Evolutionary conservation across 805 yeast genomes (phyloP).

Genomic region (Candida incommunis): DNA sequence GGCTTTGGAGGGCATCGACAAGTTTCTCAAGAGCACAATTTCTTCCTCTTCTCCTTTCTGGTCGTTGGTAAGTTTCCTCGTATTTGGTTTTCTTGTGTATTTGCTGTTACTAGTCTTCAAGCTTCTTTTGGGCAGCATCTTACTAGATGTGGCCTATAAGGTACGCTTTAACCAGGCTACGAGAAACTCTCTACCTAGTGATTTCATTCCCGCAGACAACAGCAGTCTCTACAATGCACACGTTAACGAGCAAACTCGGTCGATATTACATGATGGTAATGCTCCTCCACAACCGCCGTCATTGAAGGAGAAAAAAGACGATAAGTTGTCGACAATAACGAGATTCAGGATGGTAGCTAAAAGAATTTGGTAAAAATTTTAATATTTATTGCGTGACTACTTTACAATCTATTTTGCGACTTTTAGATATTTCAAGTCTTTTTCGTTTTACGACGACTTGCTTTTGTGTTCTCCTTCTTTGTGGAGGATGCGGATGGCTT

Average conservation of each 20-base stretch:
- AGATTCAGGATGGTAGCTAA: constrained; percentile 68
- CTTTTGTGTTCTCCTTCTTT: not conserved
- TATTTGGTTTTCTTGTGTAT: constrained; percentile 2
- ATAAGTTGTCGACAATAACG: constrained; percentile 32
- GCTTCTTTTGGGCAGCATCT: not conserved
- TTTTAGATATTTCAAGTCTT: not conserved
- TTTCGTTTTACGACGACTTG: not conserved
- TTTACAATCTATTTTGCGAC: too few species aligned
- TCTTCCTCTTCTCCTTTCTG: constrained; percentile 3
- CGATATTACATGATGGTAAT: not conserved
- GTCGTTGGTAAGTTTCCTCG: constrained; percentile 1
- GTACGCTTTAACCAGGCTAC: not conserved
- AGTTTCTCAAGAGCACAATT: constrained; percentile 5
- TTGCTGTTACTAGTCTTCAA: constrained; percentile 1
- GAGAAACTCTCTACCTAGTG: not conserved
- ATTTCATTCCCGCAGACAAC: not conserved
- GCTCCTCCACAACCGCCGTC: constrained; percentile 12
- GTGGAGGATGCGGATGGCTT: not conserved
- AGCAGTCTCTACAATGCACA: not conserved
- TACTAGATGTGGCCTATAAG: not conserved
- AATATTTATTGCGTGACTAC: not conserved
- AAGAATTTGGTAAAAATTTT: constrained; percentile 42
- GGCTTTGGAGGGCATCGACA: constrained; percentile 9
- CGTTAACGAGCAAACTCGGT: not conserved
- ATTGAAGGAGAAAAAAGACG: too few species aligned